These are phyloP conservation scores for Pseudogymnoascus sp. DNA, from an alignment of 2,329 filamentous ascomycete species.

Conservation along the genomic window DNA sequence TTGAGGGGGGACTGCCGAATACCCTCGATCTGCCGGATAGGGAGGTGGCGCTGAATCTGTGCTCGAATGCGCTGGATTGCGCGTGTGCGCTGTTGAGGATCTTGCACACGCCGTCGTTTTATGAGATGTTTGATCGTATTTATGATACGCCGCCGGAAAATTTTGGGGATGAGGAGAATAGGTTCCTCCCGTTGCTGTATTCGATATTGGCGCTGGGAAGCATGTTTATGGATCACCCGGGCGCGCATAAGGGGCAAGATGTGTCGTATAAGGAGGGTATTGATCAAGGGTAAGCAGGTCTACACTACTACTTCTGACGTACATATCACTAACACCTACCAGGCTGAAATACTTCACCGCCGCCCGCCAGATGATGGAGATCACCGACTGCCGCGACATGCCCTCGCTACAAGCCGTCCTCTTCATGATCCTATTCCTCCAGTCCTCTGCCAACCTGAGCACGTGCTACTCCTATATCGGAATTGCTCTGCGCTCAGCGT, in stretches of 20 bases:
- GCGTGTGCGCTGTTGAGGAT: slow-evolving; percentile 56
- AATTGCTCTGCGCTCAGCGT: slow-evolving; percentile 64
- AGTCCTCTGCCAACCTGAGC: slow-evolving; percentile 68
- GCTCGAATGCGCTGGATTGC: slow-evolving; percentile 47
- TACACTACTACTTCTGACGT: neutral
- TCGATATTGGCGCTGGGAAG: slow-evolving; percentile 63
- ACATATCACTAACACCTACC: slow-evolving; percentile 6
- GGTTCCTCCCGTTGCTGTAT: slow-evolving; percentile 63
- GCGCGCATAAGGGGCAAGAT: slow-evolving; percentile 38
- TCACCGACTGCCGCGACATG: slow-evolving; percentile 64
- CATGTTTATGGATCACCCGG: slow-evolving; percentile 56
- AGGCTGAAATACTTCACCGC: slow-evolving; percentile 69
- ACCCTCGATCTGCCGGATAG: slow-evolving; percentile 60
- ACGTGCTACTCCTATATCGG: slow-evolving; percentile 75
- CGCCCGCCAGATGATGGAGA: slow-evolving; percentile 56
- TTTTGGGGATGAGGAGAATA: slow-evolving; percentile 55
- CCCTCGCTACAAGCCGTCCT: slow-evolving; percentile 65
- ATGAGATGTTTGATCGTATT: slow-evolving; percentile 64
- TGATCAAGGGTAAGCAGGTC: slow-evolving; percentile 45
- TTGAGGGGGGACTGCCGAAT: slow-evolving; percentile 24
- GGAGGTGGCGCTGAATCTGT: slow-evolving; percentile 44
- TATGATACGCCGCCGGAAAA: slow-evolving; percentile 61
- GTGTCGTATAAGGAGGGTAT: slow-evolving; percentile 42
- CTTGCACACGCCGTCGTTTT: slow-evolving; percentile 75
- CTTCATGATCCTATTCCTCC: slow-evolving; percentile 74